Conservation (phyloP, 2,329 filamentous ascomycete genomes). For the Juglanconis sp. region DNA sequence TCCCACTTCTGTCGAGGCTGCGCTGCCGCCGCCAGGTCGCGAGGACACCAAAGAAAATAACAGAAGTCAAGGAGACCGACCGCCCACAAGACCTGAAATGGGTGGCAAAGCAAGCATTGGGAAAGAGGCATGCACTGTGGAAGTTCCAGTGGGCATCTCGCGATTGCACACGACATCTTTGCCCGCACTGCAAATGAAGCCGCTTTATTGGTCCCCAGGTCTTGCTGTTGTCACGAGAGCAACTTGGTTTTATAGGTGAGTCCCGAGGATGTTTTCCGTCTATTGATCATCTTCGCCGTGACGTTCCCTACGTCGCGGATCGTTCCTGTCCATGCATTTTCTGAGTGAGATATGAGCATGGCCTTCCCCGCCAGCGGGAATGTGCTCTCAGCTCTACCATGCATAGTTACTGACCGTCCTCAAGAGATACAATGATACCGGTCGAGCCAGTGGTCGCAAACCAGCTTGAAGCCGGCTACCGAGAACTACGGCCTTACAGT, state of each 20-base stretch:
- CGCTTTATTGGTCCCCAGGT: constrained; percentile 95
- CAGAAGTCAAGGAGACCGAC: too few species aligned
- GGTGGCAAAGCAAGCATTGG: neutral
- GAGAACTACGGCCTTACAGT: constrained; percentile 82
- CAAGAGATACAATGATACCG: constrained; percentile 80
- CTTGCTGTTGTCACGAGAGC: constrained; percentile 77
- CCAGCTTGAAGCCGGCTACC: constrained; percentile 85
- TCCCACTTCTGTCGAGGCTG: neutral
- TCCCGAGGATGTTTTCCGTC: neutral
- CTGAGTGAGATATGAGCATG: too few species aligned
- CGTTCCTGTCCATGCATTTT: too few species aligned
- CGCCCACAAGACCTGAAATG: neutral
- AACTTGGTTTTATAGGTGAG: constrained; percentile 89
- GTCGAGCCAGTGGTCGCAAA: constrained; percentile 84
- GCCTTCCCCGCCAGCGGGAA: too few species aligned
- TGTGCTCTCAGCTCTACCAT: too few species aligned
- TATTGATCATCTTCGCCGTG: neutral
- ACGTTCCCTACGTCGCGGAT: too few species aligned
- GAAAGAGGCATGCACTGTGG: constrained; percentile 30
- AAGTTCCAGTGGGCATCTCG: constrained; percentile 85
- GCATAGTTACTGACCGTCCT: neutral
- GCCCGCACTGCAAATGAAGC: constrained; percentile 82
- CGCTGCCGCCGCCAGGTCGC: neutral
- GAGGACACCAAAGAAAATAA: neutral
- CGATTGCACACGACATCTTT: constrained; percentile 84